Conservation (phyloP, 169 alveolate genomes). For the Theileria parva region DNA sequence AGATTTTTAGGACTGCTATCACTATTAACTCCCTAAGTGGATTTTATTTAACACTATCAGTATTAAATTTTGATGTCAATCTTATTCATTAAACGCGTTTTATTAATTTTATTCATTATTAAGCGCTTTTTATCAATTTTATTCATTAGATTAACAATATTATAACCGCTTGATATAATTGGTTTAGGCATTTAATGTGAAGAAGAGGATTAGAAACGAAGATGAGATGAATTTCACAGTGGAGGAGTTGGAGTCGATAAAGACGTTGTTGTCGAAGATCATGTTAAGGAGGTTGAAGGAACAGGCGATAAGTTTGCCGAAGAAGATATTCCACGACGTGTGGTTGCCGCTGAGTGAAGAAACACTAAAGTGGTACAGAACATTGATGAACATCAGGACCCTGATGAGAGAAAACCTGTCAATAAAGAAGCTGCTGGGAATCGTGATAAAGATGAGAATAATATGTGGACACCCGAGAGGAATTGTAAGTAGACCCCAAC, state of each 20-base stretch:
- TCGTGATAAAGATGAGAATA: slow-evolving; percentile 88
- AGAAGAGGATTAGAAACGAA: slow-evolving; percentile 24
- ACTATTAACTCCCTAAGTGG: slow-evolving; percentile 3
- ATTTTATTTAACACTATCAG: slow-evolving; percentile 5
- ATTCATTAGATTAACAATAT: too few species aligned
- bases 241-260: slow-evolving; percentile 79
- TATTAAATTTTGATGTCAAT: background rate
- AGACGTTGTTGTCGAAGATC: slow-evolving; percentile 77
- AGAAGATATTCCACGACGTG: slow-evolving; percentile 83
- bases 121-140: too few species aligned
- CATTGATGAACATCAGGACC: slow-evolving; percentile 76
- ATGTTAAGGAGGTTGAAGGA: slow-evolving; percentile 87
- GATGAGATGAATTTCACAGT: slow-evolving; percentile 52
- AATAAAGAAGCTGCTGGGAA: slow-evolving; percentile 81
- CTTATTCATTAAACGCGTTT: too few species aligned
- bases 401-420: slow-evolving; percentile 80
- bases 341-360: slow-evolving; percentile 88
- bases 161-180: background rate
- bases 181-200: slow-evolving; percentile 17
- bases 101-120: too few species aligned
- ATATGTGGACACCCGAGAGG: slow-evolving; percentile 88
- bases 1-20: background rate
- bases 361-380: slow-evolving; percentile 83
- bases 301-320: slow-evolving; percentile 86
- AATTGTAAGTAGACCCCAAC: slow-evolving; percentile 79